Conservation (phyloP, 805 yeast species). For the Clavispora asparagi region DNA sequence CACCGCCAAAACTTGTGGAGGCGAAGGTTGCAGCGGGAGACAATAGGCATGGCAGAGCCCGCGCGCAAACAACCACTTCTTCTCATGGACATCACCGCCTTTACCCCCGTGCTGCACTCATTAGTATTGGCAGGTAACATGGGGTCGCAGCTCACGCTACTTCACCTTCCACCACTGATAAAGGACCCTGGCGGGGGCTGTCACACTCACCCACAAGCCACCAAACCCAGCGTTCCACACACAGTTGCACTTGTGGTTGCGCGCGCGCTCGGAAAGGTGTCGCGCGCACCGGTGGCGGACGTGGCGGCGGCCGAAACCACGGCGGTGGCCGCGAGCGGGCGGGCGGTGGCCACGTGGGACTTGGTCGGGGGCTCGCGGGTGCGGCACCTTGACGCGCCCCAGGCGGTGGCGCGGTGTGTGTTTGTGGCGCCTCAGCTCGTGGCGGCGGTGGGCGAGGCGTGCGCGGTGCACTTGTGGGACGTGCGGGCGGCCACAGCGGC, state of each 20-base stretch:
- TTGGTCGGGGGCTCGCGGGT: constrained; percentile 7
- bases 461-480: constrained; percentile 13
- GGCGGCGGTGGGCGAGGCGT: constrained; percentile 14
- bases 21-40: no score
- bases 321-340: constrained; percentile 6
- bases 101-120: constrained; percentile 10
- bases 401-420: constrained; percentile 7
- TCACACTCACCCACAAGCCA: not conserved
- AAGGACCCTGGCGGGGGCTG: not conserved
- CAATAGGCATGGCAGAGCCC: not conserved
- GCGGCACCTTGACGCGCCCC: constrained; percentile 8
- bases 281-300: constrained; percentile 10
- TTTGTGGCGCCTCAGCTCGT: constrained; percentile 6
- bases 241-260: not conserved
- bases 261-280: constrained; percentile 11
- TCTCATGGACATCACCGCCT: constrained; percentile 2
- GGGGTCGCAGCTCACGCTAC: constrained; percentile 8
- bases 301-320: constrained; percentile 3
- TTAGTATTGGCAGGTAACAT: constrained; percentile 10
- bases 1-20: no score
- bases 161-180: not conserved
- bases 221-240: no score
- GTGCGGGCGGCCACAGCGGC: constrained; percentile 1
- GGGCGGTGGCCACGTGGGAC: constrained; percentile 13
- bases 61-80: not conserved